phyloP scores from a whole-genome alignment of 2,329 filamentous ascomycete genomes.

The Cladorrhinum sp. region DNA sequence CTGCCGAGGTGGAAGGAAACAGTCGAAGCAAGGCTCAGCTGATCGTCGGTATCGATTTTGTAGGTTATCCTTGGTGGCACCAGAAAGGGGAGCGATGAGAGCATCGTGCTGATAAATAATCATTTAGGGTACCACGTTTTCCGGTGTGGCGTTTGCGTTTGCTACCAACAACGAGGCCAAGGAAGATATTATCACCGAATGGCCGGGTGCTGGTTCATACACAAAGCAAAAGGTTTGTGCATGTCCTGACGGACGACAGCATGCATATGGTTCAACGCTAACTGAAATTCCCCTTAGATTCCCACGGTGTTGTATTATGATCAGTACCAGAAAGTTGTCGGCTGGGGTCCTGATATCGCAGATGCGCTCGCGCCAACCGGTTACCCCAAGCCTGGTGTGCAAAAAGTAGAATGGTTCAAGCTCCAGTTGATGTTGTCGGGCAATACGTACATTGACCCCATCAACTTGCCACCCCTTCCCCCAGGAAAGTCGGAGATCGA shows the following conservation, averaged over 20 bases:
- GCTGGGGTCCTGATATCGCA: constrained; percentile 97
- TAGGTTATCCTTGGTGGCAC: constrained; percentile 44
- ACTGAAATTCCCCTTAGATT: constrained; percentile 56
- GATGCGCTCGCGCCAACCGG: constrained; percentile 94
- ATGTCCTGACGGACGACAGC: neutral
- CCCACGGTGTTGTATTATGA: constrained; percentile 99
- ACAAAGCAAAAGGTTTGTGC: constrained; percentile 89
- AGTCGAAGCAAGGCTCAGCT: constrained; percentile 92
- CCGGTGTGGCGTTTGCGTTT: constrained; percentile 94
- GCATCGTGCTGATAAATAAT: constrained; percentile 24
- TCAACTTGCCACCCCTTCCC: constrained; percentile 94
- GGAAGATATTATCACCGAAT: constrained; percentile 98
- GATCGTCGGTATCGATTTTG: constrained; percentile 98
- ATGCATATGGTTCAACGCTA: neutral
- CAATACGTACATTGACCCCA: constrained; percentile 98
- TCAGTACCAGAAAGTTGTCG: constrained; percentile 99
- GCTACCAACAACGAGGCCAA: constrained; percentile 96
- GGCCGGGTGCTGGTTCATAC: constrained; percentile 95
- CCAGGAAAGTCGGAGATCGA: constrained; percentile 99
- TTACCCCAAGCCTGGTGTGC: constrained; percentile 94
- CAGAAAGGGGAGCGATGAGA: neutral
- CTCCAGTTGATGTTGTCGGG: constrained; percentile 97
- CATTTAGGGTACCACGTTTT: constrained; percentile 87
- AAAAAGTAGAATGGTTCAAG: constrained; percentile 99
- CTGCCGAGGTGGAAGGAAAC: constrained; percentile 79